Percentiles rank a stretch among this genome's conserved stretches.
phyloP scores from a whole-genome alignment of 768 basidiomycete species.

The Suillus bovinus region DNA sequence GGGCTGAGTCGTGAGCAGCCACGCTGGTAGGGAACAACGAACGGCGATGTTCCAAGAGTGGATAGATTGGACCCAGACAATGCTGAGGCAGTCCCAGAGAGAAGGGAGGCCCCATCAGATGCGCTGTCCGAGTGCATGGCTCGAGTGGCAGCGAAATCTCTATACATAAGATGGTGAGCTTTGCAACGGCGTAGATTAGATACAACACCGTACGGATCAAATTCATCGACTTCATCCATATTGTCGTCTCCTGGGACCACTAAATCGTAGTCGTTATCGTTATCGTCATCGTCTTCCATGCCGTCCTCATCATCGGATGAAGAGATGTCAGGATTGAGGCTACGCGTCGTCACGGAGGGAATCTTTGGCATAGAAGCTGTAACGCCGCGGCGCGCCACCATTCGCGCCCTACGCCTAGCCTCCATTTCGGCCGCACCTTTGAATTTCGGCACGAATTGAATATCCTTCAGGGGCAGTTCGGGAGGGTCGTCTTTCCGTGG shows the following conservation, averaged over 20 bases:
- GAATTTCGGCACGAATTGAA: constrained; percentile 75
- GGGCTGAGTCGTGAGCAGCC: constrained; percentile 58
- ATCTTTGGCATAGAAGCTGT: constrained; percentile 27
- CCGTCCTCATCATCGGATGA: constrained; percentile 58
- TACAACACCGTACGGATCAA: constrained; percentile 65
- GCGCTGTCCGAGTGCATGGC: constrained; percentile 57
- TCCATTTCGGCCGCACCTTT: constrained; percentile 89
- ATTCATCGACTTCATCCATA: constrained; percentile 70
- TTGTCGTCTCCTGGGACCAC: constrained; percentile 47
- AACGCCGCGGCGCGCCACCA: constrained; percentile 58
- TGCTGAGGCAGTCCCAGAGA: constrained; percentile 51
- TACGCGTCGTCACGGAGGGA: constrained; percentile 29
- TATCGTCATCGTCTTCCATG: constrained; percentile 50
- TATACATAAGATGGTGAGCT: constrained; percentile 36
- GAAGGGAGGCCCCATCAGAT: constrained; percentile 61
- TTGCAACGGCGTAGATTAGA: not conserved
- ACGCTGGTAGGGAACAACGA: constrained; percentile 35
- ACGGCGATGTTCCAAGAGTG: constrained; percentile 48
- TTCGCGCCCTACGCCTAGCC: constrained; percentile 59
- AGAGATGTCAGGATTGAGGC: constrained; percentile 46
- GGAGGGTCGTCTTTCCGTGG: constrained; percentile 20
- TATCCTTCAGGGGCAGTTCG: constrained; percentile 47
- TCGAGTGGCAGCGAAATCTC: constrained; percentile 69
- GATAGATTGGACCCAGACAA: constrained; percentile 60
- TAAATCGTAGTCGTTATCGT: constrained; percentile 55